Base-by-base conservation (phyloP, 1,139 yeast species). In the Sugiyamaella paludigena region DNA sequence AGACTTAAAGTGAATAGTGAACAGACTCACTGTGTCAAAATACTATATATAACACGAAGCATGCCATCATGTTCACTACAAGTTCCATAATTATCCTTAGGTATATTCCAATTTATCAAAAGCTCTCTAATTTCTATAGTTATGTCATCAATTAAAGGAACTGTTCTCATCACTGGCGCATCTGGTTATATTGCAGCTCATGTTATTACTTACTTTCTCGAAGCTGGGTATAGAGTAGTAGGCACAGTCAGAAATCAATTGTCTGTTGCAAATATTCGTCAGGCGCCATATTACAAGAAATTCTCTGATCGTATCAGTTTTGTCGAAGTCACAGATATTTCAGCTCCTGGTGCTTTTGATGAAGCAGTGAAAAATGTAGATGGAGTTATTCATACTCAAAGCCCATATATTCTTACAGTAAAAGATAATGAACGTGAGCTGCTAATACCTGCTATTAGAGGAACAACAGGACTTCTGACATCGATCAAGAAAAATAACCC, bases 121-220 rank as follows among this genome's bases (percentile, higher is more conserved):
- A n/a, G n/a, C n/a, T n/a, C n/a, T n/a, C n/a, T n/a, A n/a, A n/a
- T n/a, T n/a, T n/a, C n/a, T n/a, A n/a, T n/a, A n/a, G 5, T 19
- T 4, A 19, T 19, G 24, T 4, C 24, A 5, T 4, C 24, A 19
- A 19, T 19, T 19, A 19, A 19, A 19, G 24, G 33, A 24, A 45
- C 49, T 10, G 76, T 77, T 36, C 70, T 79, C 28, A 72, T 80
- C 27, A 75, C 83, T 4, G 85, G 84, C 5, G 82, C 81, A 12
- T 71, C 79, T 16, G 84, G 84, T 9, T 80, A 75, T 58, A 77
- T 80, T 52, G 83, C 82, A 24, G 74, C 75, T 50, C 79, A 79
- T 56, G 69, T 76, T 15, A 68, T 72, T 29, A 48, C 62, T 28
- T 57, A 52, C 26, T 62, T 67, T 31, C 55, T 68, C 26, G 58